Base-by-base conservation (phyloP, 768 basidiomycete genomes). In the Tulasnella sp. region DNA sequence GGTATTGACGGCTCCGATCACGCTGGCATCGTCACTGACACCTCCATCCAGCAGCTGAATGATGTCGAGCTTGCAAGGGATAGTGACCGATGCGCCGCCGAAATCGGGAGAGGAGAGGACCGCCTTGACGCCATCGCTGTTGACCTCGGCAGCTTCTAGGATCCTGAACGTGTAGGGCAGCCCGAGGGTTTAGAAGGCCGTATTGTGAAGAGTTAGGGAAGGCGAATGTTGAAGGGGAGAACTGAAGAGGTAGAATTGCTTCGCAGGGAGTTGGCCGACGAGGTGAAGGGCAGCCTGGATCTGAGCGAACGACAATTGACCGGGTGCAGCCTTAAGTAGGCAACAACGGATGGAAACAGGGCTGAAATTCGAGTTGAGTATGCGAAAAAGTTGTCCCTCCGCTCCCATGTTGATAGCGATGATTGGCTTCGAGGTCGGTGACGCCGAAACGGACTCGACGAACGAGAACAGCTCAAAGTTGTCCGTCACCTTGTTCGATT, bases 1-100 rank as follows among this genome's bases (percentile, higher is more conserved):
- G 59, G 95, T 98, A 80, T 99, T 98, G 75, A 98, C 93, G 0
- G 97, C 97, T 0, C 97, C 97, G 73, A 99, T 95, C 3, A 86
- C 83, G 76, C 87, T 82, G 0, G 95, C 97, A 26, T 94, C 89
- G 0, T 88, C 86, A 0, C 95, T 91, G 47, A 98, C 80, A 69
- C 82, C 81, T 40, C 71, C 71, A 77, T 95, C 91, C 67, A 99
- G 86, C 5, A 91, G 82, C 1, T 90, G 87, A 64, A 98, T 93
- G 75, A 98, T 84, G 74, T 93, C 91, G 42, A 96, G 83, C 81
- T 99, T 99, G 84, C 90, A 89, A 1, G 97, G 97, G 75, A 98
- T 98, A 22, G 97, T 99, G 34, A 98, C 94, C 5, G 92, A 93
- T 17, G 95, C 97, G 0, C 97, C 97, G 8, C 97, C 96, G 78